Conservation (phyloP, 306 rosid genomes). For the Sindora glabra region DNA sequence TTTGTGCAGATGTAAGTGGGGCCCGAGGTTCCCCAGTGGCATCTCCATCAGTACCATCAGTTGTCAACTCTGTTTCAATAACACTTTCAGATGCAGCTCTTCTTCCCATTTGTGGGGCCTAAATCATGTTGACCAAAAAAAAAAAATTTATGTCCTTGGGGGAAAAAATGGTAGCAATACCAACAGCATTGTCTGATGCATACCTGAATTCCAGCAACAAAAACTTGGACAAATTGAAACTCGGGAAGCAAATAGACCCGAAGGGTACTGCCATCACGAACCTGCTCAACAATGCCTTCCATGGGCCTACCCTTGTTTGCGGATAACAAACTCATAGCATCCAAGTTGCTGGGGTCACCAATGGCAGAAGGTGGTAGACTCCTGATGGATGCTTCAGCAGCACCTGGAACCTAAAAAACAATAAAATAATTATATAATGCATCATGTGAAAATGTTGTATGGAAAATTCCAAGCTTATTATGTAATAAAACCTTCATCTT, state of each 20-base stretch:
- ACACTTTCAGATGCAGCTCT: conserved; percentile 52
- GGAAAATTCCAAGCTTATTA: not conserved
- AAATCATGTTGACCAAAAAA: not conserved
- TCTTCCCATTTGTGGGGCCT: conserved; percentile 97
- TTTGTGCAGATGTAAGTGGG: conserved; percentile 90
- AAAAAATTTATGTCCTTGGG: too few relatives aligned
- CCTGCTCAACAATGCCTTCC: conserved; percentile 87
- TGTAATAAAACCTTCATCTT: not conserved
- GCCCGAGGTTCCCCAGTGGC: conserved; percentile 60
- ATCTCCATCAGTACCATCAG: conserved; percentile 63
- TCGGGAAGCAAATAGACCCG: conserved; percentile 82
- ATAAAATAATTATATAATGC: too few relatives aligned
- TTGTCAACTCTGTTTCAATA: conserved; percentile 42
- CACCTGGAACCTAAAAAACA: conserved; percentile 74
- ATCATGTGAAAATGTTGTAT: conserved; percentile 8
- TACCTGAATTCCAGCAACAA: conserved; percentile 91
- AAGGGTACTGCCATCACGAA: conserved; percentile 90
- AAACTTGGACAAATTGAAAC: conserved; percentile 94
- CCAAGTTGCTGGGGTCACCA: conserved; percentile 79
- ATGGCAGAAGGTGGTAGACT: conserved; percentile 81
- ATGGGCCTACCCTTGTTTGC: conserved; percentile 78
- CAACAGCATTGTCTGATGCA: not conserved
- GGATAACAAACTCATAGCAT: conserved; percentile 69
- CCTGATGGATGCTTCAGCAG: conserved; percentile 70
- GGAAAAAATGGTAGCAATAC: conserved; percentile 1